Base-by-base conservation (phyloP, 2,329 filamentous ascomycete species). In the Lachnellula arida region DNA sequence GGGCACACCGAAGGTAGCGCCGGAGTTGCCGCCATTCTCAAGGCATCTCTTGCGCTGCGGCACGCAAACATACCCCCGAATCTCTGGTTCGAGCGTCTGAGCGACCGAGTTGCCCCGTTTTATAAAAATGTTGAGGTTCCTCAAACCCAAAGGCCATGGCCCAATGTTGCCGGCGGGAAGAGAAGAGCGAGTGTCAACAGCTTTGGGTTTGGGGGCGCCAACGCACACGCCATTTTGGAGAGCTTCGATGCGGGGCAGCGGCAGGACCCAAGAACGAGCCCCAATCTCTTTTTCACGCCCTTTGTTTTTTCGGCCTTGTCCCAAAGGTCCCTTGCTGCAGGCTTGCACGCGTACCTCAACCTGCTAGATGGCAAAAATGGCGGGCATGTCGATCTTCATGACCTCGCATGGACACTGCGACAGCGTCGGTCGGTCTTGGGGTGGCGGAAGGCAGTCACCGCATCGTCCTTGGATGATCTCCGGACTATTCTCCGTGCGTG, bases 141-240 rank as follows among this genome's bases (percentile, higher is more conserved):
- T 17, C 59, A 48, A n/a, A 34, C 43, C 23, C 44, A 49, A 7
- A 51, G 46, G 22, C 46, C 58, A 23, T 64, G 60, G 60, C 62
- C 37, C 11, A n/a, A 37, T 46, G 53, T 46, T 17, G 40, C 37
- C 14, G 49, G 56, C 28, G 44, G 59, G 23, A 25, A 4, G 4
- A 25, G 6, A 25, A 57, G 65, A 17, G 60, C 57, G 2, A 60
- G 56, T 32, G 58, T 67, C 14, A 67, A 67, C 50, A 59, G 56
- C 17, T 67, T 65, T 46, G 65, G 65, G 25, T 67, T 63, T 46
- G 65, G 65, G 34, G 65, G 65, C 11, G 53, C 60, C 19, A 64
- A 64, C 43, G 56, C 56, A 11, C 62, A 64, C 32, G 60, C 49
- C 11, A 63, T 63, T 25, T 12, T 64, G 14, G 62, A 64, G 28